Evolutionary conservation across 2,329 filamentous ascomycete species (phyloP).

Genomic region (Trichoderma endophyticum): DNA sequence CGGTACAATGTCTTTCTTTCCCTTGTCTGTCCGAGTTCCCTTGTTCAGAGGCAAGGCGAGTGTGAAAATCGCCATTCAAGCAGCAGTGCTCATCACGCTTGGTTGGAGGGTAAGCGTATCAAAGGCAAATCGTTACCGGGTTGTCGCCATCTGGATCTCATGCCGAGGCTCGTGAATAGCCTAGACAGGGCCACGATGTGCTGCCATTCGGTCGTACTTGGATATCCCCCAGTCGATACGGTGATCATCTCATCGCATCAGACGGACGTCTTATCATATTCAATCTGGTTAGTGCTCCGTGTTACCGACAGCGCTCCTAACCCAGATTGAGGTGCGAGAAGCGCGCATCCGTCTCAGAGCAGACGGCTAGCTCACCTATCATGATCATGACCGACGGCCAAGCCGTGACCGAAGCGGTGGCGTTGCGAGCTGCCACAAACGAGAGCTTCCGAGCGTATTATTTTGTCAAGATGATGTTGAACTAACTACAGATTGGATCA

Average conservation of each 20-base stretch:
- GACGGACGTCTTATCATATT: background rate
- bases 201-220: background rate
- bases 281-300: background rate
- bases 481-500: background rate
- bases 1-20: background rate
- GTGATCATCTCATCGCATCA: background rate
- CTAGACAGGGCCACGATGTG: background rate
- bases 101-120: background rate
- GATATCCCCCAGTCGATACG: background rate
- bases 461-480: background rate
- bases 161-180: too few relatives aligned
- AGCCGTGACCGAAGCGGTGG: conserved; percentile 6
- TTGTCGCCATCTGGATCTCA: background rate
- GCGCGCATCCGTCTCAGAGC: background rate
- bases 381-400: conserved; percentile 15
- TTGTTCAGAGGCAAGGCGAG: background rate
- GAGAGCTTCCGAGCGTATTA: background rate
- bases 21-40: background rate
- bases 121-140: background rate
- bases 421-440: background rate
- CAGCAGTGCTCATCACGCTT: background rate
- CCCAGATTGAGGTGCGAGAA: background rate
- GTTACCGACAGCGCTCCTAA: background rate
- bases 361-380: background rate
- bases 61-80: background rate